Percentiles rank a stretch among this genome's conserved stretches.
These are phyloP conservation scores for Gracilaria vermiculophylla DNA, from an alignment of 23 red algal species.

Conservation along the genomic window DNA sequence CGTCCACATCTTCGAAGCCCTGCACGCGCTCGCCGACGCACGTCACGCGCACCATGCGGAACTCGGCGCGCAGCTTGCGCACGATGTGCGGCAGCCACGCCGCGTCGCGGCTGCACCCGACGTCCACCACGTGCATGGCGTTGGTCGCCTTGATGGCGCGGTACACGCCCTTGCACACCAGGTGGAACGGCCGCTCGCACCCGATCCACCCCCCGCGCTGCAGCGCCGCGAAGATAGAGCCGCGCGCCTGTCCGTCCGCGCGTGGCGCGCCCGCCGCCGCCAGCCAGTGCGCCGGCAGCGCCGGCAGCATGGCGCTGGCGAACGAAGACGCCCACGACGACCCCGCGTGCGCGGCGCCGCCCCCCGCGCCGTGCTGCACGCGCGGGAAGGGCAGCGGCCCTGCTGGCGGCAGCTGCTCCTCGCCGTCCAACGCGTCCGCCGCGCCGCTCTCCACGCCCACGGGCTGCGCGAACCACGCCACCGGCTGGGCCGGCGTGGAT, in stretches of 20 bases:
- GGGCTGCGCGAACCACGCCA: constrained; percentile 8
- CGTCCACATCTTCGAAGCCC: constrained; percentile 18
- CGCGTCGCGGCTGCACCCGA: constrained; percentile 18
- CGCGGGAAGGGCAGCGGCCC: constrained; percentile 5
- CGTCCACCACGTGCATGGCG: constrained; percentile 35
- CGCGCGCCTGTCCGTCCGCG: background rate
- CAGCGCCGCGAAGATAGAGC: constrained; percentile 29
- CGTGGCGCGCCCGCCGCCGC: background rate
- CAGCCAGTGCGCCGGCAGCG: constrained; percentile 8
- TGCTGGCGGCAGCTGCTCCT: background rate
- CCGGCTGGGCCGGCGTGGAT: background rate
- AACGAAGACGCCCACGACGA: constrained; percentile 6
- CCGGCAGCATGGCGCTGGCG: background rate
- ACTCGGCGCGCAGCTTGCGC: constrained; percentile 41
- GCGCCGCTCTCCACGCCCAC: background rate
- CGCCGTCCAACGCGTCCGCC: background rate
- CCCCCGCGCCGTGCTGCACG: background rate
- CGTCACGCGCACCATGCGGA: constrained; percentile 32
- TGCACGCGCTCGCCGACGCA: background rate
- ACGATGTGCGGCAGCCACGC: constrained; percentile 53
- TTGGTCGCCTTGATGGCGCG: constrained; percentile 53
- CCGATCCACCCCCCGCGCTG: constrained; percentile 55
- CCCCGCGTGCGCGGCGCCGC: background rate
- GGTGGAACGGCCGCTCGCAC: constrained; percentile 34
- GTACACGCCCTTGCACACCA: constrained; percentile 70